Evolutionary conservation across 176 grass and related monocot species (phyloP).

Genomic region (Triticum timopheevii): DNA sequence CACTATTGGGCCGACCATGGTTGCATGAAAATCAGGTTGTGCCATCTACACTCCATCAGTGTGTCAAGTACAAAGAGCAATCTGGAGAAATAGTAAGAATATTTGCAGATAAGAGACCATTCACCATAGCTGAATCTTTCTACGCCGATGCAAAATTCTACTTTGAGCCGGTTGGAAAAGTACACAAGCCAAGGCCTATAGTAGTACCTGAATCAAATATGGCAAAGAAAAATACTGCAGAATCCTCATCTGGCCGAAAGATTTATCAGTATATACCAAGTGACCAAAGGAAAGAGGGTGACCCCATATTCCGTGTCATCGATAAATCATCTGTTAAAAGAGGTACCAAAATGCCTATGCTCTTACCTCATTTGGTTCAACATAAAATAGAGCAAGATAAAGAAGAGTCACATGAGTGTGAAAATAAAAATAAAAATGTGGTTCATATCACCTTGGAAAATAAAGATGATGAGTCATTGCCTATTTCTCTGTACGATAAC

Average conservation of each 20-base stretch:
- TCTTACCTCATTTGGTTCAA: neutral
- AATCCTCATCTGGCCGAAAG: neutral
- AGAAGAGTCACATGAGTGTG: neutral
- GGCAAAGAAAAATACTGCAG: rapidly evolving
- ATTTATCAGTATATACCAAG: constrained; percentile 2
- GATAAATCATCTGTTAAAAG: neutral
- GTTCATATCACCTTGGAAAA: no score
- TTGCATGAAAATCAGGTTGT: neutral
- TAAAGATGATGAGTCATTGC: no score
- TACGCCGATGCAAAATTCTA: neutral
- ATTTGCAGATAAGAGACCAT: neutral
- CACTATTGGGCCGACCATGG: neutral
- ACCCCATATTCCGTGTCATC: neutral
- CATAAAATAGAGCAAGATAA: neutral
- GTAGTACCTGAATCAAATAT: neutral
- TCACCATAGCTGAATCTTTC: neutral
- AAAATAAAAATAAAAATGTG: neutral
- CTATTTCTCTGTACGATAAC: no score
- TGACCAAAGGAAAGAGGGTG: neutral
- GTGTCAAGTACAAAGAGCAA: neutral
- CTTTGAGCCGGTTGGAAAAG: neutral
- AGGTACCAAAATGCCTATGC: neutral
- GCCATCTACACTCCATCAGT: neutral
- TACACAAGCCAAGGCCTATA: neutral
- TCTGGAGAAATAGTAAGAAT: neutral